These are phyloP conservation scores for Clarireedia homoeocarpa DNA, from an alignment of 2,329 filamentous ascomycete genomes.

Conservation along the genomic window DNA sequence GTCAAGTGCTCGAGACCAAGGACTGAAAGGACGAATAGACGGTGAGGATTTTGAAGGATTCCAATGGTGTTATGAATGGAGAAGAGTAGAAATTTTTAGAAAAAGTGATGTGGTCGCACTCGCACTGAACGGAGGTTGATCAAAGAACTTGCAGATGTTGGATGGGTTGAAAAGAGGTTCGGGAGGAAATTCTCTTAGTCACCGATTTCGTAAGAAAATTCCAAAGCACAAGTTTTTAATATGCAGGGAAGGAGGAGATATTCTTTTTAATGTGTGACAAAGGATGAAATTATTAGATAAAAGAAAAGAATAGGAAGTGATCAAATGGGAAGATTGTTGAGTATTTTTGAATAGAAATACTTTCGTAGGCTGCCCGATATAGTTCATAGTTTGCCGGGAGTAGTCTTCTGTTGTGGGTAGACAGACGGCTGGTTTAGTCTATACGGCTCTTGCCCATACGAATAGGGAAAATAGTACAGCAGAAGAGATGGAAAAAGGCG, in stretches of 20 bases:
- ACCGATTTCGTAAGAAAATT: constrained; percentile 7
- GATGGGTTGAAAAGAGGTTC: not conserved
- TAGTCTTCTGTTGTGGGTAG: too few species aligned
- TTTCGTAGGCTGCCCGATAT: not conserved
- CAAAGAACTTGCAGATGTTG: constrained; percentile 1
- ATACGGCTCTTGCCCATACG: too few species aligned
- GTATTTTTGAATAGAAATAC: not conserved
- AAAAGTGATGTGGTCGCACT: constrained; percentile 5
- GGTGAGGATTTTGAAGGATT: not conserved
- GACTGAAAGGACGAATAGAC: constrained; percentile 1
- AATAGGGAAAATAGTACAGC: too few species aligned
- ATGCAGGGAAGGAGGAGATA: not conserved
- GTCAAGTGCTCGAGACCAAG: not conserved
- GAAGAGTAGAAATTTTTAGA: not conserved
- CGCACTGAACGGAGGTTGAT: constrained; percentile 5
- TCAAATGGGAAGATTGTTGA: not conserved
- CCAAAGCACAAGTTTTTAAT: not conserved
- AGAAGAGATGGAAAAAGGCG: too few species aligned
- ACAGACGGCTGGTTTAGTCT: too few species aligned
- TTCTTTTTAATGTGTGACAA: not conserved
- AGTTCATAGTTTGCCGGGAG: too few species aligned
- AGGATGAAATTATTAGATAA: not conserved
- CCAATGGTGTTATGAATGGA: not conserved
- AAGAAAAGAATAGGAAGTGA: not conserved
- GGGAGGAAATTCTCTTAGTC: constrained; percentile 6